These are phyloP conservation scores for Clonostachys sp. DNA, from an alignment of 2,329 filamentous ascomycete genomes.

Conservation along the genomic window DNA sequence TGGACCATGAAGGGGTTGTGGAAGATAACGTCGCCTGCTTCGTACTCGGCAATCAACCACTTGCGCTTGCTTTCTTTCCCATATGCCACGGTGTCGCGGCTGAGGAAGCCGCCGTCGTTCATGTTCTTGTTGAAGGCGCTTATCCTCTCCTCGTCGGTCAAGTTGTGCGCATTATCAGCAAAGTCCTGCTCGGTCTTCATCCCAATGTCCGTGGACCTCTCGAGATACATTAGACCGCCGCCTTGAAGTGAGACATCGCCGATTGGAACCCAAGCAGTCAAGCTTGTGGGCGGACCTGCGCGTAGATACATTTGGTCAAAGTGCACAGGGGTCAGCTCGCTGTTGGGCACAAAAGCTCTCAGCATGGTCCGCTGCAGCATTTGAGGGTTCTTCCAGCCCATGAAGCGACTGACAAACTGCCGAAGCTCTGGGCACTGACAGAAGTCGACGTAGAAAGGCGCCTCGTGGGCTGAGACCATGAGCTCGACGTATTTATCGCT, in stretches of 20 bases:
- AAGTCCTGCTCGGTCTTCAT: conserved; percentile 45
- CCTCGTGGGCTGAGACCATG: neutral
- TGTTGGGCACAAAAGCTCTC: conserved; percentile 51
- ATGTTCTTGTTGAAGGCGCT: conserved; percentile 55
- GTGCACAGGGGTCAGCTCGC: conserved; percentile 54
- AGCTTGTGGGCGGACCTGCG: conserved; percentile 45
- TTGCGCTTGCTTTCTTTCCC: conserved; percentile 13
- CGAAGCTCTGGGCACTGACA: conserved; percentile 46
- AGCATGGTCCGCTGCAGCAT: conserved; percentile 41
- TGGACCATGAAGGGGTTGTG: conserved; percentile 45
- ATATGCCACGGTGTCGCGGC: conserved; percentile 37
- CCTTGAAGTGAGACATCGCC: conserved; percentile 48
- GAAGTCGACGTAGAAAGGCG: conserved; percentile 3
- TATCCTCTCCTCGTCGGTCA: conserved; percentile 45
- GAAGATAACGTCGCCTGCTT: conserved; percentile 33
- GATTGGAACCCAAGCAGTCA: conserved; percentile 55
- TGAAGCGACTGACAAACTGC: conserved; percentile 44
- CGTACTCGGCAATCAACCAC: conserved; percentile 29
- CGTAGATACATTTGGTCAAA: conserved; percentile 56
- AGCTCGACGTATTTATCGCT: neutral
- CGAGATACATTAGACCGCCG: conserved; percentile 55
- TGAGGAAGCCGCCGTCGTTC: conserved; percentile 49
- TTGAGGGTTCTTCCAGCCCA: conserved; percentile 46
- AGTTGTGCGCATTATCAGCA: conserved; percentile 38
- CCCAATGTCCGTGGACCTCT: conserved; percentile 32